Conservation (phyloP, 352 stramenopile species). For the Phytopythium litorale region DNA sequence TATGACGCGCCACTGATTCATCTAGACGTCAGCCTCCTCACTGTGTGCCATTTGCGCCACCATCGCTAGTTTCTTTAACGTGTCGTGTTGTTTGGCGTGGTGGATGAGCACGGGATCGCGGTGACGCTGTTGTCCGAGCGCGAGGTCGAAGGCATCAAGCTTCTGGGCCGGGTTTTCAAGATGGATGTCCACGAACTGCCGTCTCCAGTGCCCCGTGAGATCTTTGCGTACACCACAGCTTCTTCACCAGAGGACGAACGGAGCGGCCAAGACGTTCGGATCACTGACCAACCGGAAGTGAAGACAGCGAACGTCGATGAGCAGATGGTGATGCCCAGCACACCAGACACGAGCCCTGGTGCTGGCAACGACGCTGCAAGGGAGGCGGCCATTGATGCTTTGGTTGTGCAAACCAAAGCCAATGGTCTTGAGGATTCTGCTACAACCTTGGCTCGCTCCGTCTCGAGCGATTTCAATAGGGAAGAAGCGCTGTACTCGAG, state of each 20-base stretch:
- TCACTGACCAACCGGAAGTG: neutral
- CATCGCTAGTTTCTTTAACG: slow-evolving; percentile 10
- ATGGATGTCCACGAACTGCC: slow-evolving; percentile 58
- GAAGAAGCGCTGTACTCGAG: slow-evolving; percentile 12
- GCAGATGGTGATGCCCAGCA: neutral
- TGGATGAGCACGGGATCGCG: slow-evolving; percentile 42
- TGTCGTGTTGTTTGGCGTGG: slow-evolving; percentile 3
- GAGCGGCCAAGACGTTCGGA: slow-evolving; percentile 1
- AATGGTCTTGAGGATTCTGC: too few species aligned
- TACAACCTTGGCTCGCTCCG: neutral
- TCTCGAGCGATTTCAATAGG: neutral
- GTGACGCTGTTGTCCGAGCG: slow-evolving; percentile 50
- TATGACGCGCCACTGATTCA: neutral
- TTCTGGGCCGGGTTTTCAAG: slow-evolving; percentile 64
- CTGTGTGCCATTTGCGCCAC: neutral
- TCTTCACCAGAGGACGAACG: slow-evolving; percentile 3
- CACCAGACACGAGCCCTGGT: neutral
- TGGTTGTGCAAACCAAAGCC: neutral
- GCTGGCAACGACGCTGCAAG: neutral
- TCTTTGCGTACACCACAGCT: slow-evolving; percentile 31
- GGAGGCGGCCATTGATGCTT: neutral
- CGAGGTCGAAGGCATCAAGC: slow-evolving; percentile 49
- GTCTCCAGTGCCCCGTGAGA: slow-evolving; percentile 36
- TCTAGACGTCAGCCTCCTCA: neutral
- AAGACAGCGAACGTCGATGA: neutral